phyloP scores from a whole-genome alignment of 805 yeast species.

The Yamadazyma akitaensis region DNA sequence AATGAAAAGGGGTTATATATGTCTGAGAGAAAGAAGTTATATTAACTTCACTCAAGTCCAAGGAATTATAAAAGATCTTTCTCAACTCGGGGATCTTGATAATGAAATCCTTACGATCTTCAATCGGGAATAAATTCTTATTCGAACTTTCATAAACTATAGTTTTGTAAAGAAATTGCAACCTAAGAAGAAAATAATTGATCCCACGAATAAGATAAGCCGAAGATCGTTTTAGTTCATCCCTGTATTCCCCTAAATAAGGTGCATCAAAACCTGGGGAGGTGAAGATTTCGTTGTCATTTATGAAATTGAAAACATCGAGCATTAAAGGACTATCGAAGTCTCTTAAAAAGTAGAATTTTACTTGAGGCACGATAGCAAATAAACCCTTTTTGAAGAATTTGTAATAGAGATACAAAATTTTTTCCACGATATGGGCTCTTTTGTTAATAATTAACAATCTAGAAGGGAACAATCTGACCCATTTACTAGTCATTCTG shows the following conservation, averaged over 20 bases:
- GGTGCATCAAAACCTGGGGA: constrained; percentile 19
- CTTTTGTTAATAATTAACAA: constrained; percentile 20
- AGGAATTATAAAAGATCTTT: constrained; percentile 10
- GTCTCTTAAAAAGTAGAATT: constrained; percentile 37
- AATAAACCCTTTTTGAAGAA: constrained; percentile 31
- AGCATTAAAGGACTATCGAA: constrained; percentile 40
- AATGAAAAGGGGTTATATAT: constrained; percentile 15
- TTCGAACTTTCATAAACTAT: constrained; percentile 24
- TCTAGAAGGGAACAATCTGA: constrained; percentile 29
- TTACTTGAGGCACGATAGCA: constrained; percentile 39
- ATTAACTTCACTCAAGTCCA: constrained; percentile 11
- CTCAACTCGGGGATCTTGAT: constrained; percentile 20
- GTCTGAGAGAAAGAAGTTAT: constrained; percentile 16
- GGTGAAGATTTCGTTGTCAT: constrained; percentile 23
- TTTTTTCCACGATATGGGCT: constrained; percentile 30
- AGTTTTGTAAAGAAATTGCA: constrained; percentile 26
- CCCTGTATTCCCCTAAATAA: constrained; percentile 12
- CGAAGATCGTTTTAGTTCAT: constrained; percentile 20
- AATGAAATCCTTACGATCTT: constrained; percentile 27
- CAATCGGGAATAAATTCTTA: constrained; percentile 20
- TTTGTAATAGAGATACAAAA: constrained; percentile 31
- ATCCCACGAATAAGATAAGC: constrained; percentile 30
- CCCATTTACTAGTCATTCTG: constrained; percentile 35
- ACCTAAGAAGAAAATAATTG: constrained; percentile 28
- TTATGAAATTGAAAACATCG: constrained; percentile 26